Base-by-base conservation (phyloP, 495 filamentous ascomycete species). In the Lichina pygmaea region DNA sequence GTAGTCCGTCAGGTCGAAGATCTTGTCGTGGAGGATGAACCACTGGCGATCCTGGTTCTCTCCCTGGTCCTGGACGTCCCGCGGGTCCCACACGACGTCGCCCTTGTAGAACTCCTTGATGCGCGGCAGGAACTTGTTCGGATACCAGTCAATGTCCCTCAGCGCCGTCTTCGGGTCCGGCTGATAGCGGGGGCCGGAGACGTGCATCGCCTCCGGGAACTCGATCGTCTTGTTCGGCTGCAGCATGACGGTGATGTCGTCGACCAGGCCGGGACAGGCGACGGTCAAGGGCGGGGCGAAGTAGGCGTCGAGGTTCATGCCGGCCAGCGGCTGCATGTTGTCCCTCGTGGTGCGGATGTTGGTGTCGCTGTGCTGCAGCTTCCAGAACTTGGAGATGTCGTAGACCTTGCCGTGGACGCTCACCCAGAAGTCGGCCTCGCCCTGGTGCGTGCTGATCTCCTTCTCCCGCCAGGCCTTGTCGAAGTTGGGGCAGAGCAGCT, bases 1-100 rank as follows among this genome's bases (percentile, higher is more conserved):
- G 60, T 97, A 97, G 55, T 95, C 71, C 2, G 81, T 92, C 39
- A 97, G 59, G 55, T 97, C 91, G 54, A 86, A 95, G 17, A 95
- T 64, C 30, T 65, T 73, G 38, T 69, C 62, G 43, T 81, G 62
- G 43, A 86, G 66, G 47, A 83, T 77, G 48, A 80, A 75, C 82
- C 91, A 95, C 49, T 69, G 66, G 36, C 80, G 81, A 46, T 72
- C 66, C 33, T 73, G 56, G 42, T 75, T 65, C 36, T 71, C 54
- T n/a, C 84, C 86, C 17, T 72, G 59, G 15, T 58, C 64, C n/a
- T 68, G 62, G 53, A 89, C 69, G 30, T 55, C 57, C 13, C 60
- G 55, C 15, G 47, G 48, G 38, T 70, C 58, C 64, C 65, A 71
- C 6, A 95, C 89, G 6, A 97, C 59, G 41, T 85, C 71, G 32